Evolutionary conservation across 371 early-diverging fungal species (phyloP).

Genomic region (Syncephalastrum racemosum): DNA sequence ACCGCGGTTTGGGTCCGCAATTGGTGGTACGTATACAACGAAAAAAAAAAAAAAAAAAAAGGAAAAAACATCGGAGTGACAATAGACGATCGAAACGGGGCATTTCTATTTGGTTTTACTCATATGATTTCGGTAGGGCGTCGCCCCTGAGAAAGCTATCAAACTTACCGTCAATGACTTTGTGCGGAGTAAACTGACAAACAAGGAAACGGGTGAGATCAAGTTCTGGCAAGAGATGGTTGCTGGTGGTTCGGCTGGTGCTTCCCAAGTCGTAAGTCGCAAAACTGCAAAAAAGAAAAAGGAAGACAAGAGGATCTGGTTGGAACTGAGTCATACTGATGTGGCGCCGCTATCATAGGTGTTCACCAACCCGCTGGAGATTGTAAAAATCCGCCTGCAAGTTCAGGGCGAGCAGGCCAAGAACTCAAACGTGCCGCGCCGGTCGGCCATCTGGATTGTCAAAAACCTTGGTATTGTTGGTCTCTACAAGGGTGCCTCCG

Average conservation of each 20-base stretch:
- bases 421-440: conserved; percentile 55
- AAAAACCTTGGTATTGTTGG: conserved; percentile 90
- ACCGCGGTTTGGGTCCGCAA: conserved; percentile 96
- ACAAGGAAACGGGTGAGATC: conserved; percentile 73
- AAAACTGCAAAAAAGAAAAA: neutral
- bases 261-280: conserved; percentile 78
- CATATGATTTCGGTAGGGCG: conserved; percentile 51
- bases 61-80: neutral
- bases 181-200: conserved; percentile 72
- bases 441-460: conserved; percentile 89
- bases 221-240: conserved; percentile 80
- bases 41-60: conserved; percentile 8
- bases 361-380: conserved; percentile 96
- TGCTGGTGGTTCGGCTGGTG: conserved; percentile 90
- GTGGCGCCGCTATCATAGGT: conserved; percentile 15
- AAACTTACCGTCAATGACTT: conserved; percentile 97
- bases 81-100: neutral
- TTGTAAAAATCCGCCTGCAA: conserved; percentile 97
- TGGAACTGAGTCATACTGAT: neutral
- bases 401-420: conserved; percentile 81
- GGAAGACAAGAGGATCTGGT: neutral
- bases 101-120: no score
- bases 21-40: conserved; percentile 71
- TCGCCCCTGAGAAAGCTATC: conserved; percentile 98
- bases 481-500: conserved; percentile 93